phyloP scores from a whole-genome alignment of 2,329 filamentous ascomycete species.

The Paracorniculantispora psalliotae region DNA sequence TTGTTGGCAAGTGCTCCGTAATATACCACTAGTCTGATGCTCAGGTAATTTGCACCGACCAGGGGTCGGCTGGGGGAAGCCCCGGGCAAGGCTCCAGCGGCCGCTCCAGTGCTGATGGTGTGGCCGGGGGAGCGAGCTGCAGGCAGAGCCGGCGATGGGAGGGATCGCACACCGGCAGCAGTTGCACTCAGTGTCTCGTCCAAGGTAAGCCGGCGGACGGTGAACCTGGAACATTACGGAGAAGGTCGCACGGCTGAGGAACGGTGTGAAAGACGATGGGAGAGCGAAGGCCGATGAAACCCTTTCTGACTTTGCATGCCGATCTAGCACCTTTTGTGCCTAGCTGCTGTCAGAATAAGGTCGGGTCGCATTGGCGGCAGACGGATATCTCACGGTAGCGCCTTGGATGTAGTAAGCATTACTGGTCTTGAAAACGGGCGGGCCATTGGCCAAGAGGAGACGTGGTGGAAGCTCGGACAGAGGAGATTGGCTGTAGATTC shows the following conservation, averaged over 20 bases:
- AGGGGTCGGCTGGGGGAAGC: conserved; percentile 4
- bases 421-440: neutral
- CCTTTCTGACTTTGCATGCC: conserved; percentile 1
- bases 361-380: conserved; percentile 13
- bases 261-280: neutral
- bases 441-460: neutral
- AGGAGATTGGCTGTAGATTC: neutral
- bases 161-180: neutral
- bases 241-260: neutral
- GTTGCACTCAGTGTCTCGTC: neutral
- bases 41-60: conserved; percentile 5
- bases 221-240: neutral
- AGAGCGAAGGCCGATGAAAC: conserved; percentile 4
- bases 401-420: conserved; percentile 13
- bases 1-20: conserved; percentile 4
- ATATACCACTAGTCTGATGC: conserved; percentile 1
- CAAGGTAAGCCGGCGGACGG: neutral
- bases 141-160: neutral
- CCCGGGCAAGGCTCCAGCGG: conserved; percentile 6
- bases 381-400: conserved; percentile 13
- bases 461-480: neutral
- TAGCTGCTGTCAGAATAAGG: conserved; percentile 13
- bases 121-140: neutral
- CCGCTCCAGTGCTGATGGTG: neutral
- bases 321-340: conserved; percentile 3